A percentile compares a stretch with the other conserved stretches of the same genome.
phyloP scores from a whole-genome alignment of 129 eudicot genomes.

The Escallonia herrerae region DNA sequence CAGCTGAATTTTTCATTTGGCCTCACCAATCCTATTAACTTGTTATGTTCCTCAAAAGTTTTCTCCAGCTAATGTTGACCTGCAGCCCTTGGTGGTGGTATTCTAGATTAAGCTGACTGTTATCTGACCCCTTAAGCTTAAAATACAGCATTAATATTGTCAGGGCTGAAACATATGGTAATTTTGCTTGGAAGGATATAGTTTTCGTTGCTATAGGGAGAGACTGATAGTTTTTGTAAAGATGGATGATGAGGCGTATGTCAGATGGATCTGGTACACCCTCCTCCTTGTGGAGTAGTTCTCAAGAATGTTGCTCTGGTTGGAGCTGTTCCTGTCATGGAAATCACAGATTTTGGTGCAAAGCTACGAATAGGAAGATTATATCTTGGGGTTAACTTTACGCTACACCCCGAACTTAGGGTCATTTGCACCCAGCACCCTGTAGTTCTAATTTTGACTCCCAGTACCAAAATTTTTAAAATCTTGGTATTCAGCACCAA shows the following conservation, averaged over 20 bases:
- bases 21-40: conserved; percentile 63
- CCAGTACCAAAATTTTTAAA: too few relatives aligned
- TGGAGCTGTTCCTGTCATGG: conserved; percentile 10
- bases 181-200: background rate
- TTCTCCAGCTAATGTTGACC: background rate
- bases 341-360: background rate
- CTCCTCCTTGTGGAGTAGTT: conserved; percentile 17
- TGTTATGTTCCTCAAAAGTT: conserved; percentile 5
- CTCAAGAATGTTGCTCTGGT: conserved; percentile 17
- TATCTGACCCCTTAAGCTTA: conserved; percentile 25
- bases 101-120: conserved; percentile 24
- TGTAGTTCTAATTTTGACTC: too few relatives aligned
- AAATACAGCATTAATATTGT: background rate
- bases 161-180: conserved; percentile 11
- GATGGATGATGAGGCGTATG: conserved; percentile 5
- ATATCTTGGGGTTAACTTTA: too few relatives aligned
- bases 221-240: conserved; percentile 12
- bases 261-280: background rate
- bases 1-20: conserved; percentile 77
- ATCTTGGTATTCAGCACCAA: too few relatives aligned
- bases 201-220: conserved; percentile 10
- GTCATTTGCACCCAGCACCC: too few relatives aligned
- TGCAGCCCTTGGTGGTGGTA: background rate
- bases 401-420: too few relatives aligned
- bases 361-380: background rate